These are phyloP conservation scores for Plasmodium coatneyi DNA, from an alignment of 169 alveolate genomes.

Conservation along the genomic window DNA sequence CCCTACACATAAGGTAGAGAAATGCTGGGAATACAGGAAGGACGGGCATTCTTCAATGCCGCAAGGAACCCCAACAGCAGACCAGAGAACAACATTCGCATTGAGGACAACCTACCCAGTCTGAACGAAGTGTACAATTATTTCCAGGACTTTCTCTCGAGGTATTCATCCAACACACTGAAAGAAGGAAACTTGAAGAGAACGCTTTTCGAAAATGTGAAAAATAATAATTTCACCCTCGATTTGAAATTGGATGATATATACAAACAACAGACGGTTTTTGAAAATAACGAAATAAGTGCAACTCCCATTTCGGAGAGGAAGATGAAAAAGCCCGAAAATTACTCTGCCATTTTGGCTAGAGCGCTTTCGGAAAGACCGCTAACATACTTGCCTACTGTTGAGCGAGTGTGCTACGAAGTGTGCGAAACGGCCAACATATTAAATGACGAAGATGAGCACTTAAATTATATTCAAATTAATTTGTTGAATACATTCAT, in stretches of 20 bases:
- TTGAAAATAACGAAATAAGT: conserved; percentile 76
- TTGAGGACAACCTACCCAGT: conserved; percentile 83
- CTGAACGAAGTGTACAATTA: conserved; percentile 82
- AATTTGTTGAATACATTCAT: conserved; percentile 83
- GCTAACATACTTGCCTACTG: conserved; percentile 81
- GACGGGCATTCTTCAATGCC: conserved; percentile 81
- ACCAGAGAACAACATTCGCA: conserved; percentile 59
- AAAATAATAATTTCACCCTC: conserved; percentile 82
- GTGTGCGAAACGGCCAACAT: conserved; percentile 84
- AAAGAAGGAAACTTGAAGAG: conserved; percentile 86
- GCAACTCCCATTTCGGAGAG: conserved; percentile 77
- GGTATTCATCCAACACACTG: conserved; percentile 83
- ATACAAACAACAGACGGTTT: conserved; percentile 82
- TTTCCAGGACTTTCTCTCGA: conserved; percentile 80
- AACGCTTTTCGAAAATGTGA: conserved; percentile 81
- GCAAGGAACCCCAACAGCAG: conserved; percentile 70
- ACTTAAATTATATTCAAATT: conserved; percentile 81
- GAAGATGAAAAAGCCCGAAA: conserved; percentile 71
- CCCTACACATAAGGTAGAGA: background rate
- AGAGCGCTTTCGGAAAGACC: conserved; percentile 85
- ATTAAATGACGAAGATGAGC: conserved; percentile 80
- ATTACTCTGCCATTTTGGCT: conserved; percentile 82
- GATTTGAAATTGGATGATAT: conserved; percentile 85
- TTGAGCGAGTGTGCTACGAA: conserved; percentile 83
- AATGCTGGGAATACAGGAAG: conserved; percentile 81